Evolutionary conservation across 306 rosid genomes (phyloP), one percentile per base, ranked within the genome.

Genomic region (Rosa lucieae): DNA sequence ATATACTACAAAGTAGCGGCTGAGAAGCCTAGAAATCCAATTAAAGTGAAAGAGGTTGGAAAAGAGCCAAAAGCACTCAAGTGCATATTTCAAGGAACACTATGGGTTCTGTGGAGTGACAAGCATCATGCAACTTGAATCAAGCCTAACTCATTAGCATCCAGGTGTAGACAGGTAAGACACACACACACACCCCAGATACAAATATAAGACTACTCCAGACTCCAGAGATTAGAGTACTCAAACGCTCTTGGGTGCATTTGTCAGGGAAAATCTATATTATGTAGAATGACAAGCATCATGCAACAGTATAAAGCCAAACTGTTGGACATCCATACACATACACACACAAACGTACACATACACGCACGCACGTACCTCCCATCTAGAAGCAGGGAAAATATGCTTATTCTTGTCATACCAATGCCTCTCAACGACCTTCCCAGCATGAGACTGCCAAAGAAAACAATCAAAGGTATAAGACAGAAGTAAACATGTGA

Each of bases 351-450:
- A 32, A 3, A 32, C 37, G 2, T 42, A 29, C 32, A 9, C 15
- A 32, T 3, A 55, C 20, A 32, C 37, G 2, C 37, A 32, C 37
- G 2, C n/a, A 35, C 69, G 23, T 53, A 91, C 98, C 97, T 92
- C 97, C 99, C 98, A 95, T 92, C 98, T 95, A 74, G 99, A 95
- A 80, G 99, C 98, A 53, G 98, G 99, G 81, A 92, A 95, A 67
- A 95, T 95, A 82, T 91, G 98, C 88, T 95, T 95, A 89, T 95
- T 92, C 92, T 91, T 95, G 85, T 95, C 99, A 73, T 92, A 95
- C 99, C 98, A 95, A 77, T 95, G 99, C 89, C 97, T 90, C 89
- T 92, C 96, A 23, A 92, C 99, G 76, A 95, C 99, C 79, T 95
- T 95, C 71, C 99, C 99, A 67, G 96, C 99, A 89, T 92, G 99